Evolutionary conservation across 768 basidiomycete genomes (phyloP).

Genomic region (Auriscalpium microsporum): DNA sequence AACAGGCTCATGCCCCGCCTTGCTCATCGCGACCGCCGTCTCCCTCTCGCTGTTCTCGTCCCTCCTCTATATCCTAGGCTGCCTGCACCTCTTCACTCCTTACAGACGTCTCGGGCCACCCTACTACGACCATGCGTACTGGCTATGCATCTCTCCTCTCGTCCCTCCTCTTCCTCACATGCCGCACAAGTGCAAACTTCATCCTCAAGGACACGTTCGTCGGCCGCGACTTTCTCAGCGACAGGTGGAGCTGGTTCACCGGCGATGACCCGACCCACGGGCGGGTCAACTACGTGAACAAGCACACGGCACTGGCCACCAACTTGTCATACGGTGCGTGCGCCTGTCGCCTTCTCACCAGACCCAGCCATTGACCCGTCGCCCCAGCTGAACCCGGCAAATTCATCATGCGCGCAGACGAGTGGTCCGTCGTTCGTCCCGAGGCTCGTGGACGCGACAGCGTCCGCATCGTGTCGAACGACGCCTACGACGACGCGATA

Average conservation of each 20-base stretch:
- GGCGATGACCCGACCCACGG: conserved; percentile 56
- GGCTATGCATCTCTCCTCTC: conserved; percentile 17
- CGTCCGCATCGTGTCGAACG: conserved; percentile 41
- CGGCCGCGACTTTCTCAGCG: conserved; percentile 34
- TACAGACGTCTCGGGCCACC: conserved; percentile 12
- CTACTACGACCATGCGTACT: conserved; percentile 25
- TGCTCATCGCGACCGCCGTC: background rate
- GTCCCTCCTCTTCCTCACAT: conserved; percentile 1
- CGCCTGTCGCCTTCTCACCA: conserved; percentile 5
- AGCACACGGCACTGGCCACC: conserved; percentile 29
- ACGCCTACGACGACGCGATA: conserved; percentile 37
- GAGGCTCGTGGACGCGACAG: conserved; percentile 45
- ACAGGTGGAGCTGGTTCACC: conserved; percentile 41
- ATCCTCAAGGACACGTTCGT: conserved; percentile 14
- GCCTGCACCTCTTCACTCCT: conserved; percentile 13
- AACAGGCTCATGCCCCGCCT: too few species aligned
- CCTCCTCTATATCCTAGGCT: conserved; percentile 19
- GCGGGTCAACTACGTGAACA: conserved; percentile 49
- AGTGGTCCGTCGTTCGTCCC: conserved; percentile 27
- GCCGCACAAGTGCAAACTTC: conserved; percentile 3
- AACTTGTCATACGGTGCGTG: conserved; percentile 46
- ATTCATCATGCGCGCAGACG: conserved; percentile 55
- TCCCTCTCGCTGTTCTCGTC: conserved; percentile 17
- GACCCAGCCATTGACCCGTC: background rate
- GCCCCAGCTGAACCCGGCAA: conserved; percentile 28